Conservation (phyloP, 192 early-diverging fungal genomes). For the Neocallimastix lanati region DNA sequence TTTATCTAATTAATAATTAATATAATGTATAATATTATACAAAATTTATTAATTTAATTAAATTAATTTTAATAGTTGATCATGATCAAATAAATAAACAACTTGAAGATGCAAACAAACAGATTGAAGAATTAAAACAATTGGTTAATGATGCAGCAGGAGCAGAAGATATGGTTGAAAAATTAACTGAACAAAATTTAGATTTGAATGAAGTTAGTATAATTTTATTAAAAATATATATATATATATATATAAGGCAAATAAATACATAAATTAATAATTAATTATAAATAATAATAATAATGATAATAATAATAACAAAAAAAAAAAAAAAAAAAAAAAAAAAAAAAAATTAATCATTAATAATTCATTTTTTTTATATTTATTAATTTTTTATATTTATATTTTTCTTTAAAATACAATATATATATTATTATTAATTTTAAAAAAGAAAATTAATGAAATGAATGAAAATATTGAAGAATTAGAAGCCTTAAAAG, state of each 20-base stretch:
- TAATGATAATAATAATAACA: not conserved
- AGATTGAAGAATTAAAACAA: conserved; percentile 66
- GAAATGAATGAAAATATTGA: conserved; percentile 59
- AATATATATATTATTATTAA: too few species aligned
- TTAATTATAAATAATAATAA: too few species aligned
- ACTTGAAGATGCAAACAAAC: conserved; percentile 39
- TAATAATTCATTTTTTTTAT: conserved; percentile 2
- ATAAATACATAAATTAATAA: too few species aligned
- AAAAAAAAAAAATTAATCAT: too few species aligned
- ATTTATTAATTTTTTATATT: conserved; percentile 3
- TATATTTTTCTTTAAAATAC: too few species aligned
- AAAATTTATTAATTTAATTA: too few species aligned
- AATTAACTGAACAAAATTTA: conserved; percentile 70
- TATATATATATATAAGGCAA: too few species aligned
- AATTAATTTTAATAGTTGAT: conserved; percentile 19
- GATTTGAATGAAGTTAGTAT: conserved; percentile 31
- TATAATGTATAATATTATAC: too few species aligned
- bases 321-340: too few species aligned
- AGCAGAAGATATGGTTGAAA: conserved; percentile 68
- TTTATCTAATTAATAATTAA: too few species aligned
- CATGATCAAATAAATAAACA: conserved; percentile 30
- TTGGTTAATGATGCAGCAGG: conserved; percentile 62
- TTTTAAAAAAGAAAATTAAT: conserved; percentile 40
- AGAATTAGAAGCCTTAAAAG: conserved; percentile 76
- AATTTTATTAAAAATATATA: too few species aligned